phyloP scores from a whole-genome alignment of 2,329 filamentous ascomycete genomes.

The Zymoseptoria passerinii region DNA sequence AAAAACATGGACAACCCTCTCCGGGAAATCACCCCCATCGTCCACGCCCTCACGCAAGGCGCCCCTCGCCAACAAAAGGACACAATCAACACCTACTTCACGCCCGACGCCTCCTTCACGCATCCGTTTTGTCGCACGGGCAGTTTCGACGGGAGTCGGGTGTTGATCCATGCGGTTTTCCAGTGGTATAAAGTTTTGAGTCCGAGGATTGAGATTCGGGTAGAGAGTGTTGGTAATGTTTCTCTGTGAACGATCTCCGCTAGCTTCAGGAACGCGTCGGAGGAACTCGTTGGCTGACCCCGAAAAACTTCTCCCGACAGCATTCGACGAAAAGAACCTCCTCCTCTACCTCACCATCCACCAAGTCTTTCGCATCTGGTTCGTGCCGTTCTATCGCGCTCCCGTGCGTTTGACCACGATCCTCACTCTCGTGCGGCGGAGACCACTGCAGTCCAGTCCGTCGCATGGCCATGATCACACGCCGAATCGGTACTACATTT shows the following conservation, averaged over 20 bases:
- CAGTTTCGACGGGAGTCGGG: conserved; percentile 54
- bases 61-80: conserved; percentile 56
- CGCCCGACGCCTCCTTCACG: conserved; percentile 60
- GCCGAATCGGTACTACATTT: conserved; percentile 57
- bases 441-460: background rate
- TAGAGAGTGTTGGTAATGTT: conserved; percentile 51
- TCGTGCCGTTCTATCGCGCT: conserved; percentile 65
- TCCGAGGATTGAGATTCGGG: conserved; percentile 58
- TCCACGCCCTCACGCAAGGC: conserved; percentile 60
- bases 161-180: conserved; percentile 61
- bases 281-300: no score
- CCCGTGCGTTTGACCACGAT: conserved; percentile 29
- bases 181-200: conserved; percentile 79
- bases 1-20: conserved; percentile 32
- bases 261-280: no score
- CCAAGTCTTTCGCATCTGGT: conserved; percentile 70
- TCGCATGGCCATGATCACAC: background rate
- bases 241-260: no score
- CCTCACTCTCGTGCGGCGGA: conserved; percentile 20
- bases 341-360: conserved; percentile 66
- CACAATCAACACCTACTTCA: conserved; percentile 65
- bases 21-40: conserved; percentile 56
- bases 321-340: conserved; percentile 57
- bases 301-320: conserved; percentile 27
- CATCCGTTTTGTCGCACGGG: conserved; percentile 70